Conservation (phyloP, 768 basidiomycete genomes). For the Trametes coccinea region DNA sequence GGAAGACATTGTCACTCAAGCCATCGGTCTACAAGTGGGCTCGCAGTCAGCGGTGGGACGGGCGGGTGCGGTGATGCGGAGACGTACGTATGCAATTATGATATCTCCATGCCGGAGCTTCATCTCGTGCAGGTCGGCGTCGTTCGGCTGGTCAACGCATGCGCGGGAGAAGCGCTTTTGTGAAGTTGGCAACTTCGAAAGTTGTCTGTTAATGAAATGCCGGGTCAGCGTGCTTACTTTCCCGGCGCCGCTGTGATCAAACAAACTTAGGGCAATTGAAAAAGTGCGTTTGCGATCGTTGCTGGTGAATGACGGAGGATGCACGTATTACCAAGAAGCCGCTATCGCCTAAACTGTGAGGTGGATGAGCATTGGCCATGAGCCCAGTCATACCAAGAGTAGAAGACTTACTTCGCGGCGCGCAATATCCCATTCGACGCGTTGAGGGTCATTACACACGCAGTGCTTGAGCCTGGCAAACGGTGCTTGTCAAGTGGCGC, state of each 20-base stretch:
- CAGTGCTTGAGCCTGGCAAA: constrained; percentile 76
- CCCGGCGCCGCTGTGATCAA: constrained; percentile 10
- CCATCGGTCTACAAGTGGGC: constrained; percentile 49
- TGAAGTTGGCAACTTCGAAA: constrained; percentile 37
- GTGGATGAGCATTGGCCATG: constrained; percentile 1
- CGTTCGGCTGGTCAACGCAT: constrained; percentile 40
- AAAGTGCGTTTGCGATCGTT: constrained; percentile 43
- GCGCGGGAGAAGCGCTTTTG: constrained; percentile 25
- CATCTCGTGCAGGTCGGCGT: constrained; percentile 46
- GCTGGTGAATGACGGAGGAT: constrained; percentile 57
- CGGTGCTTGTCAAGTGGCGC: background rate
- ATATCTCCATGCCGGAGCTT: constrained; percentile 55
- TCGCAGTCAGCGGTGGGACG: background rate
- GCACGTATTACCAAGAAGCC: constrained; percentile 73
- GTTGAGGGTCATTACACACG: constrained; percentile 74
- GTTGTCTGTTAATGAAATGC: constrained; percentile 31
- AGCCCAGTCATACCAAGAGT: background rate
- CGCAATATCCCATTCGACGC: constrained; percentile 72
- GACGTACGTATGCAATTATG: constrained; percentile 48
- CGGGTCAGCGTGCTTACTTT: background rate
- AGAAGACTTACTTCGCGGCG: constrained; percentile 65
- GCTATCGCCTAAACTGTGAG: constrained; percentile 70
- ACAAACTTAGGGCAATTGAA: constrained; percentile 51
- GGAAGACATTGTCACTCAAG: constrained; percentile 59
- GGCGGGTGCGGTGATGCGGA: background rate